Conservation (phyloP, 805 yeast genomes). For the Candida peoriensis region DNA sequence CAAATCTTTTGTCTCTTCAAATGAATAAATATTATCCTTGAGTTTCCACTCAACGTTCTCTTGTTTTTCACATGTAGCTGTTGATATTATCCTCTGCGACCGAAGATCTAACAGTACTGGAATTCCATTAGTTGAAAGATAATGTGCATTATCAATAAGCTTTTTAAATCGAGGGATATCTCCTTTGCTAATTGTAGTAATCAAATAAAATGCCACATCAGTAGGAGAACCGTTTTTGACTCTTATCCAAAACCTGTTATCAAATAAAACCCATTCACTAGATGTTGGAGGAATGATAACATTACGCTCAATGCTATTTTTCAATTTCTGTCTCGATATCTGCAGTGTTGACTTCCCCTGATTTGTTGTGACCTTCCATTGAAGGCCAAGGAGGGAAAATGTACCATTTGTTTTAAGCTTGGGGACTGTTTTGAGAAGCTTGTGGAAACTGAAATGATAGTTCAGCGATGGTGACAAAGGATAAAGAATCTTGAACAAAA, state of each 20-base stretch:
- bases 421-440: constrained; percentile 11
- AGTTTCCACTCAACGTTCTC: constrained; percentile 10
- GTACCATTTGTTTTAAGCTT: constrained; percentile 4
- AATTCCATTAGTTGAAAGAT: constrained; percentile 9
- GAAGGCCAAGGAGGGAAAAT: constrained; percentile 20
- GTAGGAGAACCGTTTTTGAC: constrained; percentile 8
- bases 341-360: constrained; percentile 1
- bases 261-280: constrained; percentile 34
- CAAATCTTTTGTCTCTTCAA: background rate
- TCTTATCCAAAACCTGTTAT: constrained; percentile 35
- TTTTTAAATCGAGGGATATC: constrained; percentile 8
- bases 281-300: constrained; percentile 15
- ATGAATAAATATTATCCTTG: constrained; percentile 20
- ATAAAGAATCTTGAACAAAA: constrained; percentile 23
- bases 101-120: constrained; percentile 18
- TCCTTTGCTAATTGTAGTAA: constrained; percentile 12
- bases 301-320: constrained; percentile 8
- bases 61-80: constrained; percentile 9
- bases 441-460: constrained; percentile 21
- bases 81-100: constrained; percentile 8
- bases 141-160: constrained; percentile 14
- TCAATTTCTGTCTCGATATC: constrained; percentile 17
- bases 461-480: constrained; percentile 25
- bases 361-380: constrained; percentile 15
- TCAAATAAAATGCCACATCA: constrained; percentile 6